Evolutionary conservation across 2,329 filamentous ascomycete species (phyloP).

Genomic region (Neofusicoccum umdonicola): DNA sequence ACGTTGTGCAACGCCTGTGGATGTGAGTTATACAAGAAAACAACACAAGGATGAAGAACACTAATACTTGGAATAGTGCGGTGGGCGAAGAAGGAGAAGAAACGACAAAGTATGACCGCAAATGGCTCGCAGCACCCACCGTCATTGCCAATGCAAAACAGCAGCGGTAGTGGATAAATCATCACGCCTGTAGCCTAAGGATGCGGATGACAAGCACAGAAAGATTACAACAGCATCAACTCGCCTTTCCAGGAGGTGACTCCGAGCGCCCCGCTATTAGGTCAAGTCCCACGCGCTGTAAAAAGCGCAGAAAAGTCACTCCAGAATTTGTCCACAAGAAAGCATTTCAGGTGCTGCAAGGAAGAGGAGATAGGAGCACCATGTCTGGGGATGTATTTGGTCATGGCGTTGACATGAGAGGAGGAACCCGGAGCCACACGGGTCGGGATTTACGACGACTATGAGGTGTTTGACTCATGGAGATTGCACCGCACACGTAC

Average conservation of each 20-base stretch:
- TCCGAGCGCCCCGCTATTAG: background rate
- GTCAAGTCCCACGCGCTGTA: background rate
- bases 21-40: slow-evolving; percentile 49
- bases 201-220: background rate
- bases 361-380: background rate
- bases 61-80: slow-evolving; percentile 42
- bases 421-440: background rate
- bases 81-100: slow-evolving; percentile 75
- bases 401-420: slow-evolving; percentile 2
- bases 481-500: background rate
- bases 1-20: slow-evolving; percentile 96
- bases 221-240: slow-evolving; percentile 1
- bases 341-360: background rate
- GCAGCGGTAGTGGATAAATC: slow-evolving; percentile 17
- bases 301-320: background rate
- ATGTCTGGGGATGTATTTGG: slow-evolving; percentile 6
- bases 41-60: background rate
- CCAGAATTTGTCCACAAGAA: background rate
- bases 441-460: background rate
- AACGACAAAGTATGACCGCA: slow-evolving; percentile 39
- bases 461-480: background rate
- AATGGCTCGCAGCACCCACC: slow-evolving; percentile 7
- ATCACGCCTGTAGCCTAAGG: too few relatives aligned
- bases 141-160: slow-evolving; percentile 15
- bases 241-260: background rate